Conservation (phyloP, 2,329 filamentous ascomycete genomes). For the Penicillium carneum region DNA sequence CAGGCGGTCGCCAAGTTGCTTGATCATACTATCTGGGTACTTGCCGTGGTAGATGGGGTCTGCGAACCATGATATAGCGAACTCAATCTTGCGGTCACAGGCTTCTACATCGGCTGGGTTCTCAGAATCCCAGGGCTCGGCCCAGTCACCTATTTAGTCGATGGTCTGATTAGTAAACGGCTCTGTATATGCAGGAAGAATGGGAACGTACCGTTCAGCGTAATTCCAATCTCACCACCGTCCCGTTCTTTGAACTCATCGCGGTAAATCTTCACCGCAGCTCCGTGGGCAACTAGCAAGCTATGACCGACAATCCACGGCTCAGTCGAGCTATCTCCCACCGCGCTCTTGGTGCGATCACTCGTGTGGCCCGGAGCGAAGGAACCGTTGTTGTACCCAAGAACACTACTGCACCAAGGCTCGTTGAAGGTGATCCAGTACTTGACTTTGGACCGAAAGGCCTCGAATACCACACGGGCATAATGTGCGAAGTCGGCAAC, state of each 20-base stretch:
- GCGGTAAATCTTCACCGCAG: constrained; percentile 81
- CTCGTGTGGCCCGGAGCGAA: constrained; percentile 85
- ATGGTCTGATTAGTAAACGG: background rate
- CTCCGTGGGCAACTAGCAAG: constrained; percentile 78
- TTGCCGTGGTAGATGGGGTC: constrained; percentile 85
- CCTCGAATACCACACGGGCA: constrained; percentile 76
- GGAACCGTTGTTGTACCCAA: constrained; percentile 78
- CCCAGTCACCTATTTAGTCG: constrained; percentile 69
- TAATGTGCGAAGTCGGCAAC: constrained; percentile 81
- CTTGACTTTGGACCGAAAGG: constrained; percentile 76
- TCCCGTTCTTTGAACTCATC: constrained; percentile 78
- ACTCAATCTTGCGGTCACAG: constrained; percentile 81
- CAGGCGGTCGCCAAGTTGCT: constrained; percentile 78
- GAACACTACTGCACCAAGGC: constrained; percentile 82
- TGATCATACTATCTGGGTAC: constrained; percentile 83
- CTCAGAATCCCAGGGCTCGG: constrained; percentile 80
- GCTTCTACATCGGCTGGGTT: constrained; percentile 79
- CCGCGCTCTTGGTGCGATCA: constrained; percentile 72
- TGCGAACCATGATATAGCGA: constrained; percentile 85
- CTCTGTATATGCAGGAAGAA: background rate
- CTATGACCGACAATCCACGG: constrained; percentile 85
- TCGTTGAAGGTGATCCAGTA: constrained; percentile 93
- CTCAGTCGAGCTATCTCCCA: constrained; percentile 77
- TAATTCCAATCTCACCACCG: constrained; percentile 83
- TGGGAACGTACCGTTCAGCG: constrained; percentile 71